Base-by-base conservation (phyloP, 306 rosid genomes). In the Prunus mongolica region DNA sequence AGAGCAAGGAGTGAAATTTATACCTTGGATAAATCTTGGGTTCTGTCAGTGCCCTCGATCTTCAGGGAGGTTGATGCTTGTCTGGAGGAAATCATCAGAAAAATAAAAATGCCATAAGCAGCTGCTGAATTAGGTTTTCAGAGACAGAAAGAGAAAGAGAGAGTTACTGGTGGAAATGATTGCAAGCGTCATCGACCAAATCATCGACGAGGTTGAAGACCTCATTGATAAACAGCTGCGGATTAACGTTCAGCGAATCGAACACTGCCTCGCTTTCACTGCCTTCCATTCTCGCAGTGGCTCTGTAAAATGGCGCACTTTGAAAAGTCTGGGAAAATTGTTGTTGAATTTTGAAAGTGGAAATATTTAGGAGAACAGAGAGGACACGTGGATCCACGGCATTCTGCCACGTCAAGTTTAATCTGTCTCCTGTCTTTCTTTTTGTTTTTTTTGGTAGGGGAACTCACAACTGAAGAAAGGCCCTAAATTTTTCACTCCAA, bases 221-320 rank as follows among this genome's bases (percentile, higher is more conserved):
- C 81, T 83, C 89, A 78, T 95, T 92, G 68, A 91, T 56, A 82
- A 90, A 95, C 57, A 90, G 90, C 69, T 84, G 90, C 0, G 99
- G 97, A 57, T 95, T 87, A 20, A 87, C 86, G 83, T 89, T 84
- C 11, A 90, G 84, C 30, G 92, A 88, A 67, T 85, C 81, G 57
- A 90, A 92, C 11, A 86, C 64, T 8, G 84, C 86, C 61, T 95
- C 97, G 69, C 96, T 83, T 47, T 89, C 81, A 18, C 88, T 84
- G 45, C 82, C 92, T 78, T 88, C 96, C 96, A 89, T 92, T 54
- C 72, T 65, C 69, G 2, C 16, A 50, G 28, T 49, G 25, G 16
- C 19, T 15, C 67, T 7, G 45, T 28, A 15, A 65, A 18, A 32
- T 65, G 49, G 49, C 69, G 69, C 49, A 34, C 15, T 18, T n/a